Base-by-base conservation (phyloP, 257 asterid genomes). In the Phtheirospermum japonicum region DNA sequence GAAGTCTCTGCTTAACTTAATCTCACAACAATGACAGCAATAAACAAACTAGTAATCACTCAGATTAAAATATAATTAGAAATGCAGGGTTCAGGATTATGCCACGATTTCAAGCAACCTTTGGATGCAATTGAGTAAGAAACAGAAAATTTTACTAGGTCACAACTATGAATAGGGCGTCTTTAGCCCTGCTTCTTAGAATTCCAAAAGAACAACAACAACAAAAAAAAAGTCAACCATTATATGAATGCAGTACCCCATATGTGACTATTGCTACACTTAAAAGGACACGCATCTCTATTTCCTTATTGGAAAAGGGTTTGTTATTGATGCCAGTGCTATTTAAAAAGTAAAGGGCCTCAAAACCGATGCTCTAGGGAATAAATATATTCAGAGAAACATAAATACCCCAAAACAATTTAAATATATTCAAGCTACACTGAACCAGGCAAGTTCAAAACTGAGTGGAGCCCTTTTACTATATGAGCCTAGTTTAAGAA, bases 81-180 rank as follows among this genome's bases (percentile, higher is more conserved):
- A 36, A 19, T 48, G 19, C 51, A 33, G 26, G 34, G 59, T 4
- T 32, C 36, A 6, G n/a, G 40, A 42, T 48, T 17, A 11, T 23
- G 28, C 3, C 28, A 23, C 3, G 28, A 40, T 51, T 52, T 43
- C 51, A 61, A 32, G 49, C 74, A 61, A 30, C 31, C 4, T 43
- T 4, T 13, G 17, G 13, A 59, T 51, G 23, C 50, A 23, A 32
- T 11, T 11, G 4, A 10, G n/a, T 30, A 59, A 68, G 50, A 59
- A 57, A 34, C 14, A 37, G 42, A 26, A 11, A 26, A 23, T 7
- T 45, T 8, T 43, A 61, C 53, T 0, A 6, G 3, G n/a, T 40
- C 26, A 37, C 37, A 31, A 32, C 13, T 17, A 49, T 11, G 58
- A 33, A 33, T 20, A 13, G 31, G 26, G 53, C 5, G 12, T n/a